Evolutionary conservation across 1,284 basidiomycete genomes (phyloP).

Genomic region (Leucoagaricus sp.): DNA sequence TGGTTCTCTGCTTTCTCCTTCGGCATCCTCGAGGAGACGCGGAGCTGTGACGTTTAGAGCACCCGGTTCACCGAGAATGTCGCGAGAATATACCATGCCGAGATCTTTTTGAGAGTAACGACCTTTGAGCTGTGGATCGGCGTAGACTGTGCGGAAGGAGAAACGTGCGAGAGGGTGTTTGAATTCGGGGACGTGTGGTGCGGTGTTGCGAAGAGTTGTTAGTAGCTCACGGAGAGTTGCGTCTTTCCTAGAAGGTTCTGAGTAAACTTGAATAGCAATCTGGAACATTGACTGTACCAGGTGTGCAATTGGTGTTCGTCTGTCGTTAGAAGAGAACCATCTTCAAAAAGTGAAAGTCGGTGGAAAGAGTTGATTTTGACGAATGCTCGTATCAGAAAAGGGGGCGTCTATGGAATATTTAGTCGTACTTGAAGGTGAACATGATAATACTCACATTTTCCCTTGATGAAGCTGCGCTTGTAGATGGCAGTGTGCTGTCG

Average conservation of each 20-base stretch:
- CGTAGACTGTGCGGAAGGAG: conserved; percentile 75
- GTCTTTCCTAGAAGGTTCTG: conserved; percentile 58
- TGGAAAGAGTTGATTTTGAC: conserved; percentile 79
- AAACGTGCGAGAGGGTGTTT: conserved; percentile 78
- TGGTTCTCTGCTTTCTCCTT: conserved; percentile 37
- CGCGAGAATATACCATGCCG: conserved; percentile 76
- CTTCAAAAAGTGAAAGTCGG: conserved; percentile 68
- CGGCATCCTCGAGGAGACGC: conserved; percentile 56
- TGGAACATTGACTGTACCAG: conserved; percentile 49
- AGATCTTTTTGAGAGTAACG: conserved; percentile 73
- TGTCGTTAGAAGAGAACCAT: conserved; percentile 67
- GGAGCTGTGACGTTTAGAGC: conserved; percentile 54
- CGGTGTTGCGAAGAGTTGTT: conserved; percentile 68
- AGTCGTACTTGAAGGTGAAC: background rate
- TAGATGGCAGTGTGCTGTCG: conserved; percentile 34
- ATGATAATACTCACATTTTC: conserved; percentile 36
- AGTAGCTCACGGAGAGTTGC: conserved; percentile 76
- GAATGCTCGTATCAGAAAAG: conserved; percentile 80
- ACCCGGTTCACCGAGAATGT: conserved; percentile 77
- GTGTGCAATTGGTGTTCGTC: conserved; percentile 80
- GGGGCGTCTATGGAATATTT: conserved; percentile 54
- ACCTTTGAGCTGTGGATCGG: conserved; percentile 69
- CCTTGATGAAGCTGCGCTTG: conserved; percentile 37
- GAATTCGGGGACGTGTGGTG: conserved; percentile 64
- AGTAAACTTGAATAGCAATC: conserved; percentile 8